Evolutionary conservation across 352 stramenopile species (phyloP).

Genomic region (Globisporangium okanoganense): DNA sequence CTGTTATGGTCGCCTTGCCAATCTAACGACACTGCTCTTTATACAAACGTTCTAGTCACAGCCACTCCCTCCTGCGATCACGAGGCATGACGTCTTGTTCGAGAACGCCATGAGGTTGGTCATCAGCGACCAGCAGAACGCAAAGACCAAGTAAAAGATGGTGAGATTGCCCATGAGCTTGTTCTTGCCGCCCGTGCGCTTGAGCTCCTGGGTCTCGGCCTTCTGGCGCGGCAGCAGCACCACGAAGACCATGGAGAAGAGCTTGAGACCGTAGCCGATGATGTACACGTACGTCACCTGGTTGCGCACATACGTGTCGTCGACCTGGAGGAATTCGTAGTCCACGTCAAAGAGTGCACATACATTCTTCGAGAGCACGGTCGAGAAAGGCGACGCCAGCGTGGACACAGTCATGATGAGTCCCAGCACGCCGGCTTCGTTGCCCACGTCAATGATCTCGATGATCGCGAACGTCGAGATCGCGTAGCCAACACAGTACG

Average conservation of each 20-base stretch:
- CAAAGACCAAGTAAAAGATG: constrained; percentile 15
- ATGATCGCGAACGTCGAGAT: too few relatives aligned
- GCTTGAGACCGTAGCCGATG: constrained; percentile 18
- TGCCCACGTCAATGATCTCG: too few relatives aligned
- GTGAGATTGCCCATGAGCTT: constrained; percentile 17
- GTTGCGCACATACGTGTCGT: constrained; percentile 16
- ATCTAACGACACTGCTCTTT: too few relatives aligned
- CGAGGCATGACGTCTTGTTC: constrained; percentile 9
- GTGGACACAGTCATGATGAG: constrained; percentile 21
- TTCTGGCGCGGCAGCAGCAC: constrained; percentile 20
- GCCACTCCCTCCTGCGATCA: constrained; percentile 9
- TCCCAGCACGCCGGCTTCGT: too few relatives aligned
- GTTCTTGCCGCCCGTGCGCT: constrained; percentile 20
- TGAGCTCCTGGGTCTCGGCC: constrained; percentile 21
- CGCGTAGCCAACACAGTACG: too few relatives aligned
- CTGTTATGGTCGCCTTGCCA: too few relatives aligned
- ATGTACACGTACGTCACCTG: constrained; percentile 23
- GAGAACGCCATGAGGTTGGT: constrained; percentile 25
- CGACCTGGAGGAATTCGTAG: constrained; percentile 12
- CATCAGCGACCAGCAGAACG: constrained; percentile 18
- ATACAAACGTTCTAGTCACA: too few relatives aligned
- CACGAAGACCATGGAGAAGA: constrained; percentile 19
- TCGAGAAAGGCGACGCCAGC: constrained; percentile 20
- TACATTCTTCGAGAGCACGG: constrained; percentile 16
- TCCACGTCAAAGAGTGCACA: constrained; percentile 13